Percentiles rank a stretch among this genome's conserved stretches.
Conservation (phyloP, 257 asterid genomes). For the Solanum rostratum region DNA sequence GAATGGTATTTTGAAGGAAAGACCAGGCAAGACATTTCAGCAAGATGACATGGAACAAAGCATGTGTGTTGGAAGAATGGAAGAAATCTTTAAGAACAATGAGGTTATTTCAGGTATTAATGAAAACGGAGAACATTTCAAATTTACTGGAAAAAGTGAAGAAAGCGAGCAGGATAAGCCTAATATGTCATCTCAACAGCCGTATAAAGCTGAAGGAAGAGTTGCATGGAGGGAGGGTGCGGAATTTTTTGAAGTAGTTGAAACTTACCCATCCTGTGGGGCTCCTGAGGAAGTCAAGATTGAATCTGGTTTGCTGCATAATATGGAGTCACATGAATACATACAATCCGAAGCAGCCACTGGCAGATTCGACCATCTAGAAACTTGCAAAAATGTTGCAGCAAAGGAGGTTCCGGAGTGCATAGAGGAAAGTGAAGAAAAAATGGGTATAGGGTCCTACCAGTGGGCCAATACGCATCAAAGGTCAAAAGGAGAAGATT, state of each 20-base stretch:
- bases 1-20: slow-evolving; percentile 20
- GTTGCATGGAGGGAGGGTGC: slow-evolving; percentile 61
- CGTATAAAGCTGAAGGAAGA: slow-evolving; percentile 14
- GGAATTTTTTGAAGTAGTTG: slow-evolving; percentile 60
- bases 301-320: slow-evolving; percentile 13
- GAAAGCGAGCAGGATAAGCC: neutral
- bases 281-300: slow-evolving; percentile 14
- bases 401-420: slow-evolving; percentile 19
- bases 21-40: slow-evolving; percentile 12
- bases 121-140: slow-evolving; percentile 10
- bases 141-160: slow-evolving; percentile 8
- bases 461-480: slow-evolving; percentile 9
- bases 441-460: slow-evolving; percentile 5
- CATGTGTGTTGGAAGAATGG: slow-evolving; percentile 16
- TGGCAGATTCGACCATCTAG: slow-evolving; percentile 17
- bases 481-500: slow-evolving; percentile 10
- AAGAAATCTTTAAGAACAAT: slow-evolving; percentile 8
- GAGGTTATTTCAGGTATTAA: slow-evolving; percentile 16
- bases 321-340: slow-evolving; percentile 13
- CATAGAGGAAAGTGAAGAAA: slow-evolving; percentile 19
- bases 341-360: slow-evolving; percentile 1
- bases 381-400: slow-evolving; percentile 12
- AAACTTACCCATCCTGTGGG: slow-evolving; percentile 21
- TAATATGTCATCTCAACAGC: slow-evolving; percentile 7
- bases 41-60: slow-evolving; percentile 20